phyloP scores from a whole-genome alignment of 2,329 filamentous ascomycete species.

The Pseudogymnoascus sp. region DNA sequence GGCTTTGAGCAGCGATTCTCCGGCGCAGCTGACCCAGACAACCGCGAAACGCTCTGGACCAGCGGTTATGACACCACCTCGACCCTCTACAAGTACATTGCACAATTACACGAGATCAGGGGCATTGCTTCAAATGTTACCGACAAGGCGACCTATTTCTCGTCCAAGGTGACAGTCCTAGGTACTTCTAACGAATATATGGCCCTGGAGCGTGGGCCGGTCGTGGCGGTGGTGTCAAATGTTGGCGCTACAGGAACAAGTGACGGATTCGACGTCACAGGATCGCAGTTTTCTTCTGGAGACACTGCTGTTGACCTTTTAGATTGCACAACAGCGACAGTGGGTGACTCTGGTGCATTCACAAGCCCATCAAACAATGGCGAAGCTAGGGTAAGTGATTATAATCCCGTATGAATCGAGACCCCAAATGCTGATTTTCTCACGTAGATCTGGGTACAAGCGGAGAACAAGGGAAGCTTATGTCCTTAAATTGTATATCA shows the following conservation, averaged over 20 bases:
- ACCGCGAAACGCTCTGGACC: slow-evolving; percentile 38
- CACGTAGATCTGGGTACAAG: background rate
- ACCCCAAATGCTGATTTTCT: background rate
- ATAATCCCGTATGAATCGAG: background rate
- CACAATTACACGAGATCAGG: background rate
- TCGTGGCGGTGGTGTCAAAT: background rate
- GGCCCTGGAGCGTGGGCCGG: background rate
- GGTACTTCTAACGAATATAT: background rate
- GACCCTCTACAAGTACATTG: slow-evolving; percentile 33
- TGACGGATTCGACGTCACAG: background rate
- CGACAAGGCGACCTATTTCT: background rate
- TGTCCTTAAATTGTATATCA: background rate
- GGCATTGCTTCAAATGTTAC: background rate
- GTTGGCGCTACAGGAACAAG: background rate
- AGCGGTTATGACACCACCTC: slow-evolving; percentile 31
- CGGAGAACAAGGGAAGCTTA: background rate
- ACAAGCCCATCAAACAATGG: slow-evolving; percentile 12
- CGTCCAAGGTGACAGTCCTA: background rate
- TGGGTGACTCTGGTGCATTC: slow-evolving; percentile 9
- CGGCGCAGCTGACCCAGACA: slow-evolving; percentile 31
- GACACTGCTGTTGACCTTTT: slow-evolving; percentile 15
- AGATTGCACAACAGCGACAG: slow-evolving; percentile 8
- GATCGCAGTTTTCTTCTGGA: slow-evolving; percentile 2
- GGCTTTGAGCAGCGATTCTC: slow-evolving; percentile 43
- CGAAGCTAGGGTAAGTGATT: background rate